Percentiles rank a stretch among this genome's conserved stretches.
These are phyloP conservation scores for Fusarium sp. DNA, from an alignment of 2,329 filamentous ascomycete genomes.

Conservation along the genomic window DNA sequence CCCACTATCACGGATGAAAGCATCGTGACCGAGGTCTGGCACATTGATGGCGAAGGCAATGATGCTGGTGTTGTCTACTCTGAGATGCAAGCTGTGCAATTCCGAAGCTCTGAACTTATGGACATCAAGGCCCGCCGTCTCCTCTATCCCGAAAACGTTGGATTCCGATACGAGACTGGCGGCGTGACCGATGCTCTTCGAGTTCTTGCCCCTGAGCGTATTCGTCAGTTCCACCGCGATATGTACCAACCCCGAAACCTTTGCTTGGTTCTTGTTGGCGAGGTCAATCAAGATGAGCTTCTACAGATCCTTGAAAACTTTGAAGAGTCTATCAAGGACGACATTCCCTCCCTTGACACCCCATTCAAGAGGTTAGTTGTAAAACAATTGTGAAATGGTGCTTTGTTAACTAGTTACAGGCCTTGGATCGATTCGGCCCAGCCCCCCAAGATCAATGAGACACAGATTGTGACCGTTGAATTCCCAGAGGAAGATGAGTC, in stretches of 20 bases:
- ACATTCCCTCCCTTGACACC: conserved; percentile 79
- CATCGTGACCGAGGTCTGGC: conserved; percentile 96
- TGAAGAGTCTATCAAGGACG: conserved; percentile 85
- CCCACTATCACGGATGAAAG: conserved; percentile 93
- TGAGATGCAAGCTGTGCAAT: conserved; percentile 97
- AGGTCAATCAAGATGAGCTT: conserved; percentile 85
- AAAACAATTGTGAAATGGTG: neutral
- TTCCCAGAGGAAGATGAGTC: conserved; percentile 98
- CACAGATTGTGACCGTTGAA: conserved; percentile 81
- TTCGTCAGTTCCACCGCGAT: conserved; percentile 91
- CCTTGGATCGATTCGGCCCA: conserved; percentile 93
- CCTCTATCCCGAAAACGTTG: conserved; percentile 88
- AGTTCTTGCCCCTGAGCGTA: conserved; percentile 86
- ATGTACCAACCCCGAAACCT: conserved; percentile 99
- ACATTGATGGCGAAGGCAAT: conserved; percentile 91
- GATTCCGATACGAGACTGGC: conserved; percentile 98
- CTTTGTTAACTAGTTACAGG: conserved; percentile 45
- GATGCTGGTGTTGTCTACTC: conserved; percentile 98
- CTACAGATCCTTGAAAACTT: conserved; percentile 87
- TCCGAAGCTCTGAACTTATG: conserved; percentile 86
- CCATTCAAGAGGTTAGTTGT: conserved; percentile 75
- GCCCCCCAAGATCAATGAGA: conserved; percentile 77
- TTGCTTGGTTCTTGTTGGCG: conserved; percentile 90
- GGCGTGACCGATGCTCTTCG: conserved; percentile 95
- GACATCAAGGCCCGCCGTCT: conserved; percentile 83